Evolutionary conservation across 805 yeast species (phyloP), one percentile per base, ranked within the genome.

Genomic region (Nakazawaea peltata): DNA sequence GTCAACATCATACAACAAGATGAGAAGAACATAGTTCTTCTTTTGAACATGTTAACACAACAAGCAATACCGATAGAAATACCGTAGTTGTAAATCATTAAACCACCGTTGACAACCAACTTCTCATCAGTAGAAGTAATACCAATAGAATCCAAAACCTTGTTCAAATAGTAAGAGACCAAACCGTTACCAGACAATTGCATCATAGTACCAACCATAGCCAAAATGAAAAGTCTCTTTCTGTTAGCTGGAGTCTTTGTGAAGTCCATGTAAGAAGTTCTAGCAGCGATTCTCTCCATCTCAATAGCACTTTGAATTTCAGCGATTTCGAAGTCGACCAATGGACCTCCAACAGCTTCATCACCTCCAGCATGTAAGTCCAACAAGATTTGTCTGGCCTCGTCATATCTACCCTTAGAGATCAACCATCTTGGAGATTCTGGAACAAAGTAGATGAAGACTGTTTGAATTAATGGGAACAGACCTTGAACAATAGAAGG

Each of bases 111-210:
- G 48, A 71, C 62, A 36, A 65, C 49, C 39, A 71, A 60, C 51
- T 72, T 72, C 37, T 55, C 50, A 32, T 54, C 53, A 18, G 60
- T 54, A 11, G 57, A 59, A 33, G 71, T 69, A 45, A 73, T 67
- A 40, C 80, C 78, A 48, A 74, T 70, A 17, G 74, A 64, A 40
- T 54, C 48, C 42, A 74, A 60, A 12, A 74, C 80, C 74, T 69
- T 40, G 34, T 48, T 59, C 35, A 68, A 50, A 46, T 67, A 68
- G 55, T 67, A 67, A 2, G 69, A 62, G 12, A 68, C 67, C 34
- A 67, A 50, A 36, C 69, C 71, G 44, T 64, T 67, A 45, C 74
- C 74, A 13, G 64, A 57, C 39, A 63, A 53, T 39, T 61, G 69
- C 49, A 57, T 56, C 39, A 62, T 47, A 28, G 50, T 39, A 21